Base-by-base conservation (phyloP, 768 basidiomycete genomes). In the Amanita rimosa region DNA sequence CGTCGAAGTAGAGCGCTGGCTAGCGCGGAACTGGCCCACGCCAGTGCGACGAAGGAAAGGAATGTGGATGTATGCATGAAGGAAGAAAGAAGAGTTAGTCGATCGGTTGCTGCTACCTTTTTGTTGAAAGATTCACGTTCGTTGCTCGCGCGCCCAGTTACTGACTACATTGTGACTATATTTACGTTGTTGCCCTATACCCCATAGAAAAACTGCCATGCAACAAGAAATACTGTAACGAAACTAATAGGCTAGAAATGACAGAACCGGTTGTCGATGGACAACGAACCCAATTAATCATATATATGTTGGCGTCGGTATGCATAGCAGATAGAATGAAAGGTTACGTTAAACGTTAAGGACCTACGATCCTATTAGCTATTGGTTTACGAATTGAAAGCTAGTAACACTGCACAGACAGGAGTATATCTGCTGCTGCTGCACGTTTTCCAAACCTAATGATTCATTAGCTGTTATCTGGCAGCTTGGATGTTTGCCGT, bases 101-200 rank as follows among this genome's bases (percentile, higher is more conserved):
- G n/a, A n/a, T n/a, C n/a, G n/a, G n/a, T n/a, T n/a, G n/a, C n/a
- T n/a, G n/a, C n/a, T n/a, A n/a, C n/a, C n/a, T n/a, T n/a, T n/a
- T n/a, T n/a, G n/a, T n/a, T n/a, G n/a, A n/a, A n/a, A n/a, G n/a
- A n/a, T n/a, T n/a, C n/a, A n/a, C n/a, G n/a, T n/a, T n/a, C 22
- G 22, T 22, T 22, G 24, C 24, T 26, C 24, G 7, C 7, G 24
- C 1, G 24, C 6, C 6, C 24, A 26, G 24, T 26, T 6, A 4
- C 24, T 41, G 47, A 16, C 33, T 41, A 41, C 29, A 33, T n/a
- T 48, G 39, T 41, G 39, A 48, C 38, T 19, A 33, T 41, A 39
- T 41, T 27, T 47, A 47, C 16, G 46, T 27, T 38, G 24, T 38
- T n/a, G 46, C 46, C 46, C 36, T 19, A 36, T 14, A 46, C 14